These are phyloP conservation scores for Fusarium gaditjirri DNA, from an alignment of 2,329 filamentous ascomycete species.

Conservation along the genomic window DNA sequence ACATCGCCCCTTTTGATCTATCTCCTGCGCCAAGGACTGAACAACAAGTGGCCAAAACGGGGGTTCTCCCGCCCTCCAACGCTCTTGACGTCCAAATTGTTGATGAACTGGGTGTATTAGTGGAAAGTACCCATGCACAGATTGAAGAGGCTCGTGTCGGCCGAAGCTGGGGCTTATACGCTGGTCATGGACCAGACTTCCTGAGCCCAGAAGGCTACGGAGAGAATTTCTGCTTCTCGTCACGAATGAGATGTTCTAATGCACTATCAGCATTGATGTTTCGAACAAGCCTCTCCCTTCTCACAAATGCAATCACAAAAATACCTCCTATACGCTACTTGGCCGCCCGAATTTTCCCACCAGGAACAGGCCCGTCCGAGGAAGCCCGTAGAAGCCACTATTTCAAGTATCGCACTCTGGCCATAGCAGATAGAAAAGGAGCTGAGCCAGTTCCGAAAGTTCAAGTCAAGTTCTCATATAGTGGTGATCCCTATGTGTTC, in stretches of 20 bases:
- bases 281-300: slow-evolving; percentile 5
- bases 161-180: slow-evolving; percentile 28
- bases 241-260: slow-evolving; percentile 8
- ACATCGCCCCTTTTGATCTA: not conserved
- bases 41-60: not conserved
- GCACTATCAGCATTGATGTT: not conserved
- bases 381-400: slow-evolving; percentile 11
- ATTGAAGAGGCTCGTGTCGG: slow-evolving; percentile 33
- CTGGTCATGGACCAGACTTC: not conserved
- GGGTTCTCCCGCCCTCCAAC: not conserved
- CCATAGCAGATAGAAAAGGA: slow-evolving; percentile 11
- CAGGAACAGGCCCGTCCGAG: slow-evolving; percentile 31
- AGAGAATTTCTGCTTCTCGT: slow-evolving; percentile 10
- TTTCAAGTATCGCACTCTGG: slow-evolving; percentile 30
- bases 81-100: not conserved
- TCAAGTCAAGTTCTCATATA: slow-evolving; percentile 27
- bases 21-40: slow-evolving; percentile 1
- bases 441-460: not conserved
- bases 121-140: slow-evolving; percentile 16
- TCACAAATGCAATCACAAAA: slow-evolving; percentile 14
- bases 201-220: slow-evolving; percentile 5
- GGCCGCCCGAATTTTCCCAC: slow-evolving; percentile 20
- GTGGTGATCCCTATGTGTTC: slow-evolving; percentile 33
- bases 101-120: not conserved
- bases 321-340: slow-evolving; percentile 21